Conservation (phyloP, 148 eudicot species). For the Chenopodium suecicum region DNA sequence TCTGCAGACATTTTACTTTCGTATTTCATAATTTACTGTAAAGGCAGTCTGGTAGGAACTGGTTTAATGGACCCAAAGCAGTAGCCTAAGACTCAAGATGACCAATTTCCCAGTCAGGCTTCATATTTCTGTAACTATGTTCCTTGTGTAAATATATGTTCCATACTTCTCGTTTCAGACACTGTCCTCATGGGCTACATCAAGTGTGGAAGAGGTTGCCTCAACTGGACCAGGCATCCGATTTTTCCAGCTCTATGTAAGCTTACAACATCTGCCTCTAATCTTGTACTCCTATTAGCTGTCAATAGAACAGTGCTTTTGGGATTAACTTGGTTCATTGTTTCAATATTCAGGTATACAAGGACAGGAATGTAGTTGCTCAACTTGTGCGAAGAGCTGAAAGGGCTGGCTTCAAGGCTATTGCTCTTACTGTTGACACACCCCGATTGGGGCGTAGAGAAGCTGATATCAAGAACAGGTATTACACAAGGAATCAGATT, state of each 20-base stretch:
- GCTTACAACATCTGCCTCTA: conserved; percentile 11
- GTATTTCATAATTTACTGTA: not conserved
- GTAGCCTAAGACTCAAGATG: too few relatives aligned
- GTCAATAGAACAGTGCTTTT: not conserved
- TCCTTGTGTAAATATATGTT: not conserved
- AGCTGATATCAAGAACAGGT: conserved; percentile 98
- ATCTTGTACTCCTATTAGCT: not conserved
- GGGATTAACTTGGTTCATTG: not conserved
- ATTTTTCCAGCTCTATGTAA: conserved; percentile 98
- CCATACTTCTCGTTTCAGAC: conserved; percentile 45
- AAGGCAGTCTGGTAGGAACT: not conserved
- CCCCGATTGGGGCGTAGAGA: conserved; percentile 95
- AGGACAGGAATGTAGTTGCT: conserved; percentile 90
- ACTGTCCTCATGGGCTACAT: conserved; percentile 95
- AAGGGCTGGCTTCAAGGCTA: conserved; percentile 96
- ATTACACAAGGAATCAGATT: not conserved
- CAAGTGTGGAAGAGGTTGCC: conserved; percentile 98
- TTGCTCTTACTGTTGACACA: conserved; percentile 97
- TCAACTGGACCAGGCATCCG: conserved; percentile 99
- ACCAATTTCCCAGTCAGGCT: not conserved
- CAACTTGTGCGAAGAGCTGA: conserved; percentile 99
- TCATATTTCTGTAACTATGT: not conserved
- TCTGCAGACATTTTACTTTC: not conserved
- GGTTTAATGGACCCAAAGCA: not conserved
- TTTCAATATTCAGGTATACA: conserved; percentile 68